Conservation (phyloP, 1,284 basidiomycete species). For the Microbotryum violaceum region DNA sequence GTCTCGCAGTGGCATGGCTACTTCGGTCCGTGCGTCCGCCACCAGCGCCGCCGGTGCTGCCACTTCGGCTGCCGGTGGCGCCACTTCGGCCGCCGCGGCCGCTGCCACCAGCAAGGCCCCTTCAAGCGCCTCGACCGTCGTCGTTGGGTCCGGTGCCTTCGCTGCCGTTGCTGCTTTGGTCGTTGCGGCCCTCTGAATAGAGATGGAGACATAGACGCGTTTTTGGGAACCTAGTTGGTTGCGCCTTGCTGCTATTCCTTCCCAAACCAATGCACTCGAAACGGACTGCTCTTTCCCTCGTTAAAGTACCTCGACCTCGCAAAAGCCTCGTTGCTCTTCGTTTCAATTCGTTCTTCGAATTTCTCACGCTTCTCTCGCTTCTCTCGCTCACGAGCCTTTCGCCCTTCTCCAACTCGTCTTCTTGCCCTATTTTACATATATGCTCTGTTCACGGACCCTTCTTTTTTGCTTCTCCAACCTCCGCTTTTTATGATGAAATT, state of each 20-base stretch:
- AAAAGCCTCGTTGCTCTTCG: background rate
- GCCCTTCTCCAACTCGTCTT: background rate
- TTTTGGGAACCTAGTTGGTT: background rate
- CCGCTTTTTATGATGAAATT: background rate
- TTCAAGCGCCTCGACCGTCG: background rate
- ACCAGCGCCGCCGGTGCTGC: background rate
- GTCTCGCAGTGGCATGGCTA: background rate
- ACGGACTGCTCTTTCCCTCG: background rate
- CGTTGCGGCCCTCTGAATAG: background rate
- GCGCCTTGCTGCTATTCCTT: background rate
- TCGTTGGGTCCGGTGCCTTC: background rate
- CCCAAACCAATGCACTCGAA: background rate
- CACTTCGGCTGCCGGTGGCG: background rate
- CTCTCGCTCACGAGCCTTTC: background rate
- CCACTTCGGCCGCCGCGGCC: background rate
- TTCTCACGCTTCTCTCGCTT: background rate
- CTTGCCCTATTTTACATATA: background rate
- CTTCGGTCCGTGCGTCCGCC: background rate
- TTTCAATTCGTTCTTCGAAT: too few relatives aligned
- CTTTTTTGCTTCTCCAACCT: background rate
- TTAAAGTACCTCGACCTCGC: background rate
- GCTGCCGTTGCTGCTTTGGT: background rate
- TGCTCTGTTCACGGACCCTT: slow-evolving; percentile 1
- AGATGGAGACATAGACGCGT: background rate
- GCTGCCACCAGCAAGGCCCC: background rate